Evolutionary conservation across 1,139 yeast genomes (phyloP), one percentile per base, ranked within the genome.

Genomic region (Kazachstania sp.): DNA sequence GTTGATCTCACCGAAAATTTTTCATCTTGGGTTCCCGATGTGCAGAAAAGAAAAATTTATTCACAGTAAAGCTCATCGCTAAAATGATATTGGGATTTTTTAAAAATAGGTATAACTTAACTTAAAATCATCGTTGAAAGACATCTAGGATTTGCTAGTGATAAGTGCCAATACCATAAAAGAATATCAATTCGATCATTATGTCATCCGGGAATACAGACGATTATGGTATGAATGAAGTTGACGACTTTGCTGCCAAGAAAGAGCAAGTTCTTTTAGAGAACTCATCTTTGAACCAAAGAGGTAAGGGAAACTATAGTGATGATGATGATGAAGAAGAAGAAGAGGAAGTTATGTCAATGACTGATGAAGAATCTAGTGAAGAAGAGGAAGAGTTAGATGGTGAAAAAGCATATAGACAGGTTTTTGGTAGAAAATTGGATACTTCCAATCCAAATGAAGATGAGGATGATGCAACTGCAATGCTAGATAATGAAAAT

Each of bases 191-290:
- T 9, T 12, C 12, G 4, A 32, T 13, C 11, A 20, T 11, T 30
- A 43, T n/a, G 42, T 41, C 20, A 32, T 48, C 16, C 15, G 46
- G 39, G 12, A 60, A 56, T 19, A 62, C 58, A 19, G 64, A 61
- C 47, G 55, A 60, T 4, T 66, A 65, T 53, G 73, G 72, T 8
- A 61, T 75, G 34, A 81, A 82, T 60, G 95, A 84, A 58, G 83
- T 85, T 9, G 95, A 86, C 61, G 78, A 75, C 28, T 83, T 84
- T 65, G 80, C 81, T 55, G 77, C 77, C n/a, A 78, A 77, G 51
- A 74, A 74, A 55, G 90, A 83, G 57, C 75, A 79, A 61, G 65
- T 82, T 11, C 60, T 84, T 48, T 66, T 83, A 43, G 80, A 78
- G 4, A 71, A 76, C 45, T 84, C 90, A 1, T 81, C 77, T 36